phyloP scores from a whole-genome alignment of 2,329 filamentous ascomycete species.

The Phaeosphaeriaceae sp. region DNA sequence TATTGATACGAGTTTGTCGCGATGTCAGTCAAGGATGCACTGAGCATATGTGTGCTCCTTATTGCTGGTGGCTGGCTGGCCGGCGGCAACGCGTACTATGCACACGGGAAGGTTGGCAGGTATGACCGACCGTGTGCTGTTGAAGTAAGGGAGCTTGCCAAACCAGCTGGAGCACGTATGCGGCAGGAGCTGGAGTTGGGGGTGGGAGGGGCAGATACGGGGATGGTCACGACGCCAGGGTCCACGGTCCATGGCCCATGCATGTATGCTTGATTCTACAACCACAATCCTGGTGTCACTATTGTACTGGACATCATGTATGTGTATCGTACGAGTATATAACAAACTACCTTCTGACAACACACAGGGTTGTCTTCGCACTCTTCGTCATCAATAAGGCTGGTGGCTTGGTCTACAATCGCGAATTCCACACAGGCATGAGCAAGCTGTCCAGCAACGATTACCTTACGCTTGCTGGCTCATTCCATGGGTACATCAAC shows the following conservation, averaged over 20 bases:
- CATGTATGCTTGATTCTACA: neutral
- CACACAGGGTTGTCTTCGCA: constrained; percentile 85
- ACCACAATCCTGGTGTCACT: neutral
- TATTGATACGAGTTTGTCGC: constrained; percentile 1
- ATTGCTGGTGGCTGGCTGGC: neutral
- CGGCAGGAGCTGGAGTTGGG: constrained; percentile 8
- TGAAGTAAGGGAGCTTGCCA: constrained; percentile 7
- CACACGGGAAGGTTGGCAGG: neutral
- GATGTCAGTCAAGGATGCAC: no score
- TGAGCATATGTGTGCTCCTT: no score
- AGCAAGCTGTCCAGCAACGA: constrained; percentile 93
- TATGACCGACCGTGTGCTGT: constrained; percentile 8
- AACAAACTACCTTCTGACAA: constrained; percentile 13
- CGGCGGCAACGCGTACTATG: neutral
- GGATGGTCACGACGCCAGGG: constrained; percentile 7
- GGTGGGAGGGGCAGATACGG: constrained; percentile 22
- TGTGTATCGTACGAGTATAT: no score
- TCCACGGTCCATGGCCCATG: no score
- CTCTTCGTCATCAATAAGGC: constrained; percentile 99
- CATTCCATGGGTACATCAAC: constrained; percentile 85
- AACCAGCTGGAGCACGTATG: constrained; percentile 14
- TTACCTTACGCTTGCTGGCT: constrained; percentile 94
- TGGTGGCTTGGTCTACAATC: constrained; percentile 94
- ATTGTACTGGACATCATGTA: constrained; percentile 16
- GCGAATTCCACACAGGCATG: constrained; percentile 85